These are phyloP conservation scores for Ogataea salicorniae DNA, from an alignment of 805 yeast genomes.

Conservation along the genomic window DNA sequence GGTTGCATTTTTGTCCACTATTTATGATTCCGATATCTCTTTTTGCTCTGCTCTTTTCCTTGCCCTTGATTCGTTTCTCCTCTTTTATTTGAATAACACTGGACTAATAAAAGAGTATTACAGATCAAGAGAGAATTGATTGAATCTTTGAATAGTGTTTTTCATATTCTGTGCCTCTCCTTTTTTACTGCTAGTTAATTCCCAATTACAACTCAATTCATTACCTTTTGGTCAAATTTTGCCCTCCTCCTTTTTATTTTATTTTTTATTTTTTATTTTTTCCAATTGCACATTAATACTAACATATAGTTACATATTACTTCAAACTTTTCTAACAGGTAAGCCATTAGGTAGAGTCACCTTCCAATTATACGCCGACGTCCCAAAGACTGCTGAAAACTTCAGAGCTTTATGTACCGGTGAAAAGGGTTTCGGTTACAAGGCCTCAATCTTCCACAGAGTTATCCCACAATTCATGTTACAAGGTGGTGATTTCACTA, in stretches of 20 bases:
- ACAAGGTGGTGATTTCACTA: slow-evolving; percentile 90
- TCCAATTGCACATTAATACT: not conserved
- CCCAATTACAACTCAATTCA: not conserved
- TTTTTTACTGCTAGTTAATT: not conserved
- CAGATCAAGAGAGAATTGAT: not conserved
- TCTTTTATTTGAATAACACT: not conserved
- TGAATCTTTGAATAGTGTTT: not conserved
- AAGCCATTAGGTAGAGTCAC: slow-evolving; percentile 50
- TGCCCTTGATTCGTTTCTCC: not conserved
- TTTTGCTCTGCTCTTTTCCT: not conserved
- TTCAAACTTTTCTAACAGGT: slow-evolving; percentile 12
- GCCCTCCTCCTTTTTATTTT: not conserved
- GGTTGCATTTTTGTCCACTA: not conserved
- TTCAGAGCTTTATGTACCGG: slow-evolving; percentile 84
- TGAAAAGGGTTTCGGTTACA: slow-evolving; percentile 91
- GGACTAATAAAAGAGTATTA: no score
- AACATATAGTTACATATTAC: not conserved
- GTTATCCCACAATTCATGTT: slow-evolving; percentile 95
- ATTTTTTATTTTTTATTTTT: not conserved
- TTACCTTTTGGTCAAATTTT: not conserved
- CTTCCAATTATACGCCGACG: slow-evolving; percentile 87
- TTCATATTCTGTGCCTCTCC: not conserved
- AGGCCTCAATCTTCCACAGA: slow-evolving; percentile 88
- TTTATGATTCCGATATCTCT: not conserved
- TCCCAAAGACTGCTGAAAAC: slow-evolving; percentile 79